Percentiles rank a stretch among this genome's conserved stretches.
Conservation (phyloP, 163 green algal genomes). For the Scenedesmus sp. region DNA sequence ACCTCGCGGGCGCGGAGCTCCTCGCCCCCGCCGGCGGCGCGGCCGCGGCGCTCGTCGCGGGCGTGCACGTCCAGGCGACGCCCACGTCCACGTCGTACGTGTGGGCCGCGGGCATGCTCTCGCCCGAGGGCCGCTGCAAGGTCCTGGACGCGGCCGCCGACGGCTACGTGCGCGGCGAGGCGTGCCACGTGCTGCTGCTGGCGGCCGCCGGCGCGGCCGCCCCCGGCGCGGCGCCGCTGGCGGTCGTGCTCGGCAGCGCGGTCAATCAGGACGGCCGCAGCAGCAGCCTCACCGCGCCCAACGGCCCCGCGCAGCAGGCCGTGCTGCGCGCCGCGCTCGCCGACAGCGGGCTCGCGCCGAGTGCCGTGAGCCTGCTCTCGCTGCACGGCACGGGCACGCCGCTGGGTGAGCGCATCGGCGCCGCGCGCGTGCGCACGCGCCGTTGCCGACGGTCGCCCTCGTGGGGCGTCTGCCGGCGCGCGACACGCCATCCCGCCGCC, state of each 20-base stretch:
- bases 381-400: constrained; percentile 88
- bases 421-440: too few relatives aligned
- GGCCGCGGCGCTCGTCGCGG: constrained; percentile 46
- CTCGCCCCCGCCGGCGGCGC: constrained; percentile 3
- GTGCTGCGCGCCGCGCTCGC: constrained; percentile 63
- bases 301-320: constrained; percentile 81
- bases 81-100: constrained; percentile 63
- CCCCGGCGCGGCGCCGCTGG: background rate
- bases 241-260: constrained; percentile 59
- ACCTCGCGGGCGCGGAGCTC: constrained; percentile 57
- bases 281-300: constrained; percentile 87
- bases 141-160: constrained; percentile 82
- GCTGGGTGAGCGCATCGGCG: constrained; percentile 77
- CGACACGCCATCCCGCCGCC: too few relatives aligned
- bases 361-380: constrained; percentile 57
- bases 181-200: constrained; percentile 45
- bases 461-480: too few relatives aligned
- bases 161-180: constrained; percentile 88
- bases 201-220: background rate
- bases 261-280: constrained; percentile 93
- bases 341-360: constrained; percentile 43
- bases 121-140: constrained; percentile 85
- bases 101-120: constrained; percentile 79
- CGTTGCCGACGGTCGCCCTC: too few relatives aligned
- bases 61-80: constrained; percentile 61